phyloP scores from a whole-genome alignment of 768 basidiomycete species.

The Pleurotus cornucopiae region DNA sequence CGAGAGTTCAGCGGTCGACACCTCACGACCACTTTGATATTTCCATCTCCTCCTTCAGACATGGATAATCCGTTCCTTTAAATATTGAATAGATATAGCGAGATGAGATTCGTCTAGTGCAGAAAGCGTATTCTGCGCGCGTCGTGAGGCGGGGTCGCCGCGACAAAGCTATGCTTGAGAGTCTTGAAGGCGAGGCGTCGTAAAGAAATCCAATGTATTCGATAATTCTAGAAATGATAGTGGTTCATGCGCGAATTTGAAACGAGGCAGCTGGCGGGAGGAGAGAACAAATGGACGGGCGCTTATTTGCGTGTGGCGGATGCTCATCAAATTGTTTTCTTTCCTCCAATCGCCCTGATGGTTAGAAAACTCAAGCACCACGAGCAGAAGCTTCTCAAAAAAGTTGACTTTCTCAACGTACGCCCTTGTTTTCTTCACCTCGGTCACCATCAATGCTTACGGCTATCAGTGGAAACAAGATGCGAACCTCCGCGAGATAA shows the following conservation, averaged over 20 bases:
- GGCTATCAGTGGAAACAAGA: constrained; percentile 91
- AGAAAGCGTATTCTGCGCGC: background rate
- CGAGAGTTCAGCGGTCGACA: constrained; percentile 95
- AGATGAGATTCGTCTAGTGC: too few species aligned
- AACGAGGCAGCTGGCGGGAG: background rate
- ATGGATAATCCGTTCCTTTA: constrained; percentile 27
- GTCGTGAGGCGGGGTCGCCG: background rate
- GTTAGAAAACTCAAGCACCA: constrained; percentile 95
- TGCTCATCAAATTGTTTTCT: too few species aligned
- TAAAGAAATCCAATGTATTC: background rate
- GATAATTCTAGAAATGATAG: constrained; percentile 1
- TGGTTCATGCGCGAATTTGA: background rate
- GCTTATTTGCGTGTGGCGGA: background rate
- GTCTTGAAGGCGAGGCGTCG: too few species aligned
- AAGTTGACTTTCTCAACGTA: constrained; percentile 95
- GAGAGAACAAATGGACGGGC: background rate
- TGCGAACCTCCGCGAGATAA: constrained; percentile 84
- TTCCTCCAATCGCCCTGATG: constrained; percentile 34
- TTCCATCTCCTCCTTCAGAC: constrained; percentile 79
- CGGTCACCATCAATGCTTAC: constrained; percentile 9
- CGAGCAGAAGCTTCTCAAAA: constrained; percentile 91
- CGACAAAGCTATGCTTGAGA: background rate
- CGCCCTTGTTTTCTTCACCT: constrained; percentile 17
- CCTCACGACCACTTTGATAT: constrained; percentile 92
- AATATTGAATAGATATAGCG: background rate